phyloP scores from a whole-genome alignment of 2,329 filamentous ascomycete genomes.

The Helminthosporium solani region DNA sequence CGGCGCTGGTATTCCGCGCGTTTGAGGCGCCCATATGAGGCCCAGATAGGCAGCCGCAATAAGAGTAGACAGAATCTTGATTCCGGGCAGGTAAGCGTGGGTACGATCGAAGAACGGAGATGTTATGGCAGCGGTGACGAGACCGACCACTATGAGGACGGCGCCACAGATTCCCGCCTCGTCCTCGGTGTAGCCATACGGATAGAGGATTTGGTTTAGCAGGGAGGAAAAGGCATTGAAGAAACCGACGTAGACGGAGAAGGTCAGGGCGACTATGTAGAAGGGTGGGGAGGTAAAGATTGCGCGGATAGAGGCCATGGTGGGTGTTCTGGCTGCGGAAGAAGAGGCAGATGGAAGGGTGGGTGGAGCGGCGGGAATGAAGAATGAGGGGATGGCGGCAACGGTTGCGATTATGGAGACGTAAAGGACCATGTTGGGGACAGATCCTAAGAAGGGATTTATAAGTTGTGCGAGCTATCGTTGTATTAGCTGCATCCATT shows the following conservation, averaged over 20 bases:
- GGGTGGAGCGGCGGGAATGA: conserved; percentile 74
- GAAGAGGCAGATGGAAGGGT: conserved; percentile 73
- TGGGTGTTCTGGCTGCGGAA: conserved; percentile 54
- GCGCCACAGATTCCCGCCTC: conserved; percentile 89
- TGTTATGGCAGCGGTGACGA: conserved; percentile 72
- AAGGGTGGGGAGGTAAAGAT: conserved; percentile 64
- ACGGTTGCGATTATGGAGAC: conserved; percentile 77
- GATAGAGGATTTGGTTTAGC: conserved; percentile 84
- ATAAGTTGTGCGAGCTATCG: conserved; percentile 75
- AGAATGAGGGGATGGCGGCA: conserved; percentile 72
- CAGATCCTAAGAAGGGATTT: conserved; percentile 71
- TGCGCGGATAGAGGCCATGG: conserved; percentile 52
- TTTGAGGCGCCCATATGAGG: conserved; percentile 77
- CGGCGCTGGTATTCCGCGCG: conserved; percentile 62
- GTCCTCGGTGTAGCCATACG: conserved; percentile 80
- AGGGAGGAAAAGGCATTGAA: conserved; percentile 92
- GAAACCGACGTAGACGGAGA: conserved; percentile 79
- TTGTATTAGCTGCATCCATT: no score
- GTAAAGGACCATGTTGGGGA: conserved; percentile 82
- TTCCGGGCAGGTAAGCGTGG: conserved; percentile 72
- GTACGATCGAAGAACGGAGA: conserved; percentile 83
- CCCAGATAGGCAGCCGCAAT: conserved; percentile 71
- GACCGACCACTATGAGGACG: conserved; percentile 83
- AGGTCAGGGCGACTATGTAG: conserved; percentile 80
- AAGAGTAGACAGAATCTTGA: conserved; percentile 74